phyloP scores from a whole-genome alignment of 768 basidiomycete genomes.

The Collybia nuda region DNA sequence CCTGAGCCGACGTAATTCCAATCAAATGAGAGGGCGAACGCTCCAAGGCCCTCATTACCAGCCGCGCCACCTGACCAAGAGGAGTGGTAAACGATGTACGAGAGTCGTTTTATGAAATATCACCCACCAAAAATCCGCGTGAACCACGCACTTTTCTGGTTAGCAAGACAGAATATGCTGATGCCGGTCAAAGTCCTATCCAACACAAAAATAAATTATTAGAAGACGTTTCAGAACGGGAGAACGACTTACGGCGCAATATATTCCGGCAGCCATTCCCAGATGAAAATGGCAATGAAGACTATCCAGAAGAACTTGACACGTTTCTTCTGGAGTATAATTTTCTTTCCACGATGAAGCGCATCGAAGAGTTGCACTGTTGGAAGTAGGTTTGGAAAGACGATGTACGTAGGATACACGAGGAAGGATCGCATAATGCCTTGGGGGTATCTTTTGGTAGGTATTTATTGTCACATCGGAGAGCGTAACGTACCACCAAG shows the following conservation, averaged over 20 bases:
- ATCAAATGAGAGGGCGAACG: constrained; percentile 58
- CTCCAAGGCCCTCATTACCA: constrained; percentile 62
- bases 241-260: constrained; percentile 34
- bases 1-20: constrained; percentile 58
- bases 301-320: constrained; percentile 57
- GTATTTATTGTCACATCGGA: neutral
- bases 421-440: constrained; percentile 40
- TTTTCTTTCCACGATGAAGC: constrained; percentile 40
- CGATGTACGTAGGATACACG: constrained; percentile 46
- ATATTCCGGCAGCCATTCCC: constrained; percentile 53
- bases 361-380: constrained; percentile 33
- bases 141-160: constrained; percentile 42
- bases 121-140: constrained; percentile 49
- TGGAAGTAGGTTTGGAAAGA: constrained; percentile 40
- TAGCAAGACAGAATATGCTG: constrained; percentile 51
- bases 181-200: constrained; percentile 55
- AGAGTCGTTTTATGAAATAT: neutral
- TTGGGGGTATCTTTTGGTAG: neutral
- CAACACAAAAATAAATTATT: neutral
- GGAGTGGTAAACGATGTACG: neutral
- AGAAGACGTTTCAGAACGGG: constrained; percentile 3
- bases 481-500: neutral
- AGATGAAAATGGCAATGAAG: constrained; percentile 52
- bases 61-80: constrained; percentile 43
- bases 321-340: constrained; percentile 47